Evolutionary conservation across 768 basidiomycete genomes (phyloP).

Genomic region (Termitomyces heimii): DNA sequence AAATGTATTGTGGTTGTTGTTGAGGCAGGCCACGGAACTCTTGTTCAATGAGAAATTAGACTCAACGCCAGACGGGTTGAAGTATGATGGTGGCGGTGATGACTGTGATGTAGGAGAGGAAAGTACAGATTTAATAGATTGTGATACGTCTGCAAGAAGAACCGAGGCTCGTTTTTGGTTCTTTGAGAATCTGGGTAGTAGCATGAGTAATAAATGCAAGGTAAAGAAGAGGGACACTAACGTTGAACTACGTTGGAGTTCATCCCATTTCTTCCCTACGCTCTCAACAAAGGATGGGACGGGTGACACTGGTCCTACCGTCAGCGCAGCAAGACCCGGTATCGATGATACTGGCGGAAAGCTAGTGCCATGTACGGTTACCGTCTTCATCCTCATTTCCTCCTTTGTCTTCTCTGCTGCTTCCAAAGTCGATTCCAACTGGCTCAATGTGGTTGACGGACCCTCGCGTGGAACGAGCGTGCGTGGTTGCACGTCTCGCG

Average conservation of each 20-base stretch:
- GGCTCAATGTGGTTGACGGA: background rate
- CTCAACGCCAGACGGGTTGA: constrained; percentile 13
- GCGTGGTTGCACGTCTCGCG: constrained; percentile 12
- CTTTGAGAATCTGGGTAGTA: constrained; percentile 52
- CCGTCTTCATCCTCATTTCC: constrained; percentile 5
- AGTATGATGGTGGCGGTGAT: constrained; percentile 11
- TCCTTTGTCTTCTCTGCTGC: background rate
- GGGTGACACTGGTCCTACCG: constrained; percentile 15
- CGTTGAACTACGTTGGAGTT: constrained; percentile 48
- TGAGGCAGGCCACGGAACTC: background rate
- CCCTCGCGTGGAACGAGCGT: background rate
- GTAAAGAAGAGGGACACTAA: constrained; percentile 27
- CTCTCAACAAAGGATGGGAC: constrained; percentile 47
- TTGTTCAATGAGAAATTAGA: background rate
- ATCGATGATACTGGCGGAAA: constrained; percentile 32
- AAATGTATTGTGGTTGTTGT: background rate
- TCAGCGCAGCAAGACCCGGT: constrained; percentile 31
- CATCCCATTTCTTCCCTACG: constrained; percentile 57
- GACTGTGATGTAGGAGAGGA: constrained; percentile 23
- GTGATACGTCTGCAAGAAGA: constrained; percentile 60
- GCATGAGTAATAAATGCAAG: background rate
- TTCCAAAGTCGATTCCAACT: background rate
- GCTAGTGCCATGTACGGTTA: constrained; percentile 11
- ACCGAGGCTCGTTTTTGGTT: constrained; percentile 64
- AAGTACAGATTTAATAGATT: constrained; percentile 44